Conservation (phyloP, 352 stramenopile genomes). For the Pythium guiyangense region DNA sequence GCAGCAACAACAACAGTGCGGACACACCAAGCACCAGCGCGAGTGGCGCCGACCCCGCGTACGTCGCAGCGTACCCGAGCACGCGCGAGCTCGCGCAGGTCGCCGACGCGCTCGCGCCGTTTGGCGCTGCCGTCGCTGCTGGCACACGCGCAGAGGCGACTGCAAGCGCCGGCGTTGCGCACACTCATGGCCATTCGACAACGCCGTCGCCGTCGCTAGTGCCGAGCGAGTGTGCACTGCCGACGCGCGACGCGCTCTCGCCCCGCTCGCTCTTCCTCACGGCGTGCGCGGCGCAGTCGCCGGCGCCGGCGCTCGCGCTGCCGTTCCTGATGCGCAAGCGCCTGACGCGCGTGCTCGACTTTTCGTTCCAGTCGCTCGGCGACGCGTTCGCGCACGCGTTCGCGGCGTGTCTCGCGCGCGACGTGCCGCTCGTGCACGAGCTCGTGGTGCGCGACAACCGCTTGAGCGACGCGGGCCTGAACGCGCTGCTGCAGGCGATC, state of each 20-base stretch:
- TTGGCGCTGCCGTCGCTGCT: constrained; percentile 8
- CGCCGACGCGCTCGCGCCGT: constrained; percentile 18
- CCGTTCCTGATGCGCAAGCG: constrained; percentile 58
- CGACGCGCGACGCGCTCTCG: constrained; percentile 45
- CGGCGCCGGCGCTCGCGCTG: constrained; percentile 36
- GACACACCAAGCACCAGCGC: no score
- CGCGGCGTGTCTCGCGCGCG: constrained; percentile 43
- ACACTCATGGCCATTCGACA: neutral
- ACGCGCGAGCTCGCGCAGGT: constrained; percentile 37
- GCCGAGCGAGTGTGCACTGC: constrained; percentile 17
- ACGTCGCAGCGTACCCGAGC: constrained; percentile 38
- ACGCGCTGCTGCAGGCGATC: constrained; percentile 55
- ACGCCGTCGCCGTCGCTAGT: neutral
- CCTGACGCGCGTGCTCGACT: constrained; percentile 72
- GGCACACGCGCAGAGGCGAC: neutral
- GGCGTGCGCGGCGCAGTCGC: constrained; percentile 29
- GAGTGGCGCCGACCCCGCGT: constrained; percentile 16
- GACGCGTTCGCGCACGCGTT: constrained; percentile 66
- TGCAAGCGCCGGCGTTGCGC: neutral
- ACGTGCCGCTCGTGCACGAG: constrained; percentile 66
- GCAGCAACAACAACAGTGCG: neutral
- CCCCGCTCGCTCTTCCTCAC: constrained; percentile 63
- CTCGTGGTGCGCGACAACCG: constrained; percentile 87
- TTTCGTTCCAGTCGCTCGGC: constrained; percentile 77
- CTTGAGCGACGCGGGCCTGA: constrained; percentile 68